Evolutionary conservation across 2,329 filamentous ascomycete genomes (phyloP).

Genomic region (Claviceps sp.): DNA sequence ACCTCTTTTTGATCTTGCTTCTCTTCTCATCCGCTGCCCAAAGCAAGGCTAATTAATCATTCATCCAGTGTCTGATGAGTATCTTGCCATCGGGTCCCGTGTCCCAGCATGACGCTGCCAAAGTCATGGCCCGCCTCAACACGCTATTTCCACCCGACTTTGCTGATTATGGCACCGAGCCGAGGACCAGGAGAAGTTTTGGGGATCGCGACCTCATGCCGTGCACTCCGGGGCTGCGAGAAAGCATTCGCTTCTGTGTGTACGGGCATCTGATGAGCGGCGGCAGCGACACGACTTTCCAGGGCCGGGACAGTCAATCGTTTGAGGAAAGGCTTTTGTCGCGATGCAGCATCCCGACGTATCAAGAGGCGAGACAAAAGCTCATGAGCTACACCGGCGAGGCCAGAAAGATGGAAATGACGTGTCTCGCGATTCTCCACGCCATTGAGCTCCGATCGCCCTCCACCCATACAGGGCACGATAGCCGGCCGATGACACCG

Average conservation of each 20-base stretch:
- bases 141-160: conserved; percentile 19
- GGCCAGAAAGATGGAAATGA: conserved; percentile 19
- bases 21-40: neutral
- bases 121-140: conserved; percentile 22
- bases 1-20: neutral
- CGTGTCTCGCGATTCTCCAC: conserved; percentile 15
- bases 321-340: conserved; percentile 19
- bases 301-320: conserved; percentile 8
- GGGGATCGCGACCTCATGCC: conserved; percentile 14
- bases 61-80: conserved; percentile 1
- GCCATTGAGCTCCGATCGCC: conserved; percentile 6
- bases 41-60: neutral
- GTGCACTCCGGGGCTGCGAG: conserved; percentile 18
- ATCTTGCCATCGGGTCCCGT: conserved; percentile 3
- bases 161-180: conserved; percentile 8
- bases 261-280: conserved; percentile 20
- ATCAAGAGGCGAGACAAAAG: conserved; percentile 15
- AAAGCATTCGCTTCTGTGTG: conserved; percentile 21
- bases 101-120: conserved; percentile 6
- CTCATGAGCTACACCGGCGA: conserved; percentile 20
- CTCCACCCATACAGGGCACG: neutral
- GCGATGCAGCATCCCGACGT: conserved; percentile 20
- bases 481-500: conserved; percentile 1
- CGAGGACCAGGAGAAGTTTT: conserved; percentile 6
- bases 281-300: conserved; percentile 9